A percentile compares a stretch with the other conserved stretches of the same genome.
phyloP scores from a whole-genome alignment of 495 filamentous ascomycete species.

The Neurospora sublineolata region DNA sequence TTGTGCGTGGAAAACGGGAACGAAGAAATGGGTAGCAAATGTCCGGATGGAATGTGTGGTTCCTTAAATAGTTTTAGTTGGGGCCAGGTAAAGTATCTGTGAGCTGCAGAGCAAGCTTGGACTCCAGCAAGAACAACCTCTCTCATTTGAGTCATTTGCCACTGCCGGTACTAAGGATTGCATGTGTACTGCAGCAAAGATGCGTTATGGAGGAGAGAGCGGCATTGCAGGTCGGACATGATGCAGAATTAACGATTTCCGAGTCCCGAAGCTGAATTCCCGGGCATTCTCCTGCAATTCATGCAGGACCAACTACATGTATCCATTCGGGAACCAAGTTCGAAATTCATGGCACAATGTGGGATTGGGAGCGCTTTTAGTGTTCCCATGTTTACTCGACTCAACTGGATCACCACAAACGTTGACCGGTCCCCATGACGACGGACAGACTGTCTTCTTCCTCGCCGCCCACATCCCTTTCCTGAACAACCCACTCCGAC shows the following conservation, averaged over 20 bases:
- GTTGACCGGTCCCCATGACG: no score
- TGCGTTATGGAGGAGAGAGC: not conserved
- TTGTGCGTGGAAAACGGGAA: not conserved
- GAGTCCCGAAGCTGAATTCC: not conserved
- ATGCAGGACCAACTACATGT: no score
- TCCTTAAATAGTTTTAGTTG: not conserved
- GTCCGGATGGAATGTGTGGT: not conserved
- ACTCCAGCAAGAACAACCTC: not conserved
- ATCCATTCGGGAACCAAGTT: no score
- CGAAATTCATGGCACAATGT: no score
- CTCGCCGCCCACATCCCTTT: no score
- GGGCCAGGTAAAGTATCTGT: not conserved
- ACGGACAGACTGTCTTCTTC: no score
- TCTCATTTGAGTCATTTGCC: not conserved
- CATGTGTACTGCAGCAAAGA: not conserved
- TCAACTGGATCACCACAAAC: no score
- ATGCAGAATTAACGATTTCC: not conserved
- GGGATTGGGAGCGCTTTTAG: no score
- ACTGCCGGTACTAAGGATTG: no score
- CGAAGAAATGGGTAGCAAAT: not conserved
- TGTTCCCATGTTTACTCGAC: no score
- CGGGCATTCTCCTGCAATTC: not conserved
- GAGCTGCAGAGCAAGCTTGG: not conserved
- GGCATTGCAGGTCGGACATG: not conserved
- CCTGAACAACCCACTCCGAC: no score